Percentiles rank a stretch among this genome's conserved stretches.
Conservation (phyloP, 805 yeast genomes). For the Clavispora carvajalis region DNA sequence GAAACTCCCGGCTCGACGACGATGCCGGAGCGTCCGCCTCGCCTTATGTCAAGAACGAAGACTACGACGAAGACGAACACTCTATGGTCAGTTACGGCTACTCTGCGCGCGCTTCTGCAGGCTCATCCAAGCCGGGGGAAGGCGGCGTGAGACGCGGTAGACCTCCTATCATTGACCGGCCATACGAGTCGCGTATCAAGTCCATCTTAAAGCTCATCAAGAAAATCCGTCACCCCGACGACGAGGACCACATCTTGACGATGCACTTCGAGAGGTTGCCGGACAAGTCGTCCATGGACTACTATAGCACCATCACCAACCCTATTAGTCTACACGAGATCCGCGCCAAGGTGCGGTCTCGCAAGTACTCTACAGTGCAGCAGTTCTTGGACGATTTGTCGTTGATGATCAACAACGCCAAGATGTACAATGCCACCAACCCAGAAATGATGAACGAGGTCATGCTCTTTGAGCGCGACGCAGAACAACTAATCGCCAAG, state of each 20-base stretch:
- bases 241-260: slow-evolving; percentile 47
- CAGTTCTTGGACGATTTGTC: slow-evolving; percentile 72
- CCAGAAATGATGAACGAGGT: slow-evolving; percentile 59
- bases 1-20: slow-evolving; percentile 7
- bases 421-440: slow-evolving; percentile 48
- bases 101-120: slow-evolving; percentile 1
- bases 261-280: slow-evolving; percentile 78
- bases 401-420: slow-evolving; percentile 69
- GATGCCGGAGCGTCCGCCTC: slow-evolving; percentile 7
- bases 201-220: slow-evolving; percentile 77
- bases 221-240: slow-evolving; percentile 53
- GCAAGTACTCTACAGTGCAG: slow-evolving; percentile 74
- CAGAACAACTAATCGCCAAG: slow-evolving; percentile 51
- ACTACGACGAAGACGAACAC: slow-evolving; percentile 14
- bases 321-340: slow-evolving; percentile 72
- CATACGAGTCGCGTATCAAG: slow-evolving; percentile 89
- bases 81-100: slow-evolving; percentile 1
- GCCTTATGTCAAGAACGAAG: slow-evolving; percentile 12
- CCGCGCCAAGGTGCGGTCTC: slow-evolving; percentile 75
- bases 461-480: slow-evolving; percentile 54
- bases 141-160: slow-evolving; percentile 73
- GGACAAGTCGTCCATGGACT: slow-evolving; percentile 52
- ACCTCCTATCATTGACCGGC: slow-evolving; percentile 87
- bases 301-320: slow-evolving; percentile 47
- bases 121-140: slow-evolving; percentile 16